These are phyloP conservation scores for Barnettozyma populi DNA, from an alignment of 805 yeast species.

Conservation along the genomic window DNA sequence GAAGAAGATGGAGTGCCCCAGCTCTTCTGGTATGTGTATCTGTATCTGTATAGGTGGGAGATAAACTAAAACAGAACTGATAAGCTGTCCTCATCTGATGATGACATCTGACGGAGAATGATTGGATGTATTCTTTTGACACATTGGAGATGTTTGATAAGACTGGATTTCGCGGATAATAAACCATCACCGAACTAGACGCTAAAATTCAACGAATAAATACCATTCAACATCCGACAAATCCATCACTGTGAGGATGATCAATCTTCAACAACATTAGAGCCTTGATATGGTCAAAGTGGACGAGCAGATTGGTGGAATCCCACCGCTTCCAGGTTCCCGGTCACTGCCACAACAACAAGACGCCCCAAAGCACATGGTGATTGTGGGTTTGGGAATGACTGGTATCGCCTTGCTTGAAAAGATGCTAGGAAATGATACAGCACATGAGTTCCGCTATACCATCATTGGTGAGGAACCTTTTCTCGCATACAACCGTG, in stretches of 20 bases:
- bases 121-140: background rate
- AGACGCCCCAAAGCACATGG: slow-evolving; percentile 17
- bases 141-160: background rate
- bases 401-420: slow-evolving; percentile 32
- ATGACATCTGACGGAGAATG: background rate
- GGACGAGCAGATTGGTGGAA: slow-evolving; percentile 9
- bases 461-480: slow-evolving; percentile 33
- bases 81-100: background rate
- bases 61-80: background rate
- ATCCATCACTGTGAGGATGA: background rate
- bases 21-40: too few relatives aligned
- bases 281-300: background rate
- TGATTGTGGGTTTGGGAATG: slow-evolving; percentile 34
- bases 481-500: slow-evolving; percentile 33
- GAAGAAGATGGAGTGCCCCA: too few relatives aligned
- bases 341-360: background rate
- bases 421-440: slow-evolving; percentile 29
- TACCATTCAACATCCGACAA: background rate
- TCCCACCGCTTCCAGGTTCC: slow-evolving; percentile 21
- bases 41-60: background rate
- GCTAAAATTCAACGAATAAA: too few relatives aligned
- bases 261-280: background rate
- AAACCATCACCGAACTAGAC: background rate
- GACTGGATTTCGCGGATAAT: background rate
- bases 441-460: slow-evolving; percentile 23